phyloP scores from a whole-genome alignment of 2,329 filamentous ascomycete genomes.

The Sporothrix pallida region DNA sequence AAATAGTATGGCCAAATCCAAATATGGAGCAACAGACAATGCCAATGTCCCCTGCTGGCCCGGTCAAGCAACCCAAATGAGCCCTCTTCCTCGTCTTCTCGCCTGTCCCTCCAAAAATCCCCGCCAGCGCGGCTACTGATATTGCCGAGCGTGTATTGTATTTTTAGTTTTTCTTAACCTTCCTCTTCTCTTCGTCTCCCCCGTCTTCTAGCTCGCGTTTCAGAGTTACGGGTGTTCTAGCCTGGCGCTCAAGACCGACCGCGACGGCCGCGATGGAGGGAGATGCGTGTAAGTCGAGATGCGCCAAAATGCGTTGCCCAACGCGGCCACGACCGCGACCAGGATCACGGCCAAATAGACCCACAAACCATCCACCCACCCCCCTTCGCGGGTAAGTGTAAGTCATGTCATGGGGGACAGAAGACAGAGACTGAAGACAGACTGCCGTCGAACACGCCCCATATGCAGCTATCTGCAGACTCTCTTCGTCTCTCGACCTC shows the following conservation, averaged over 20 bases:
- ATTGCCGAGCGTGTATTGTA: slow-evolving; percentile 29
- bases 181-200: not conserved
- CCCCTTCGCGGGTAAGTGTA: slow-evolving; percentile 23
- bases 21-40: not conserved
- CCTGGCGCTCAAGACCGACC: slow-evolving; percentile 16
- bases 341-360: slow-evolving; percentile 25
- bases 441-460: slow-evolving; percentile 11
- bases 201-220: slow-evolving; percentile 31
- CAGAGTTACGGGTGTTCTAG: slow-evolving; percentile 27
- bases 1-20: not conserved
- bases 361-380: not conserved
- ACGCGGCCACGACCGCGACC: slow-evolving; percentile 33
- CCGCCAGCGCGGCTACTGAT: slow-evolving; percentile 29
- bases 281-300: too few relatives aligned
- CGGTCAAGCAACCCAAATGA: slow-evolving; percentile 30
- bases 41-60: not conserved
- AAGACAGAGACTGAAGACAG: too few relatives aligned
- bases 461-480: not conserved
- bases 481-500: slow-evolving; percentile 25
- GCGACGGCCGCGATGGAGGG: slow-evolving; percentile 1
- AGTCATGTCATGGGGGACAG: not conserved
- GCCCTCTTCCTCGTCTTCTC: not conserved
- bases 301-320: slow-evolving; percentile 23
- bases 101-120: not conserved
- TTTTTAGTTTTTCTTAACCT: not conserved